Base-by-base conservation (phyloP, 2,329 filamentous ascomycete species). In the Elsinoe batatas region DNA sequence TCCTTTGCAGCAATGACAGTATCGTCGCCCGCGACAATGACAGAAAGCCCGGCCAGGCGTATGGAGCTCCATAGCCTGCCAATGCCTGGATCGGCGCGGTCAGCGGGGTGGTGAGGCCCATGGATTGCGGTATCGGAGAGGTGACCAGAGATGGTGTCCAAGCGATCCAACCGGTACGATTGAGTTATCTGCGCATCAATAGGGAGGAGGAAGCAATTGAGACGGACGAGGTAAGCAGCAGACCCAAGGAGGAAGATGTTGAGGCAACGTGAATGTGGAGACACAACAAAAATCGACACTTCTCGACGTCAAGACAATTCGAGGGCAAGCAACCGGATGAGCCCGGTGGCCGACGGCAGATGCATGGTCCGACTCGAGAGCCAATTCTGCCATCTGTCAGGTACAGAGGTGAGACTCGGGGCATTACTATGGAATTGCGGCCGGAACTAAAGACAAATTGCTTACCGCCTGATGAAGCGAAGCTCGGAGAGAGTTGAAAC, bases 41-140 rank as follows among this genome's bases (percentile, higher is more conserved):
- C 30, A 78, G 71, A 5, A 78, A 63, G 18, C 76, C 74, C 5
- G 67, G 71, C 73, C 76, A 78, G 8, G 74, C 71, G 58, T 74
- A 70, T 8, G 72, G 69, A 51, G 71, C 71, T 32, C 74, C 68
- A 55, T 72, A 70, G 56, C 64, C 70, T 51, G 70, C 70, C 50
- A 74, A 62, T 36, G 69, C 67, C 53, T 70, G 66, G 15, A 72
- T 68, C 35, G 69, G 67, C 50, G 65, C 65, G 33, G 66, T 63
- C 37, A 74, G 57, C 30, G 68, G 67, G 40, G 64, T 65, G 47
- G 70, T 58, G 42, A 75, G 62, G 54, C 59, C 61, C 65, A 66
- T 66, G 38, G 26, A 26, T 15, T 59, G 46, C 43, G 35, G 43
- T 43, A 12, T 53, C 44, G 43, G 30, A 46, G 43, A 53, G 50